Base-by-base conservation (phyloP, 192 early-diverging fungal species). In the Coemansia sp. region DNA sequence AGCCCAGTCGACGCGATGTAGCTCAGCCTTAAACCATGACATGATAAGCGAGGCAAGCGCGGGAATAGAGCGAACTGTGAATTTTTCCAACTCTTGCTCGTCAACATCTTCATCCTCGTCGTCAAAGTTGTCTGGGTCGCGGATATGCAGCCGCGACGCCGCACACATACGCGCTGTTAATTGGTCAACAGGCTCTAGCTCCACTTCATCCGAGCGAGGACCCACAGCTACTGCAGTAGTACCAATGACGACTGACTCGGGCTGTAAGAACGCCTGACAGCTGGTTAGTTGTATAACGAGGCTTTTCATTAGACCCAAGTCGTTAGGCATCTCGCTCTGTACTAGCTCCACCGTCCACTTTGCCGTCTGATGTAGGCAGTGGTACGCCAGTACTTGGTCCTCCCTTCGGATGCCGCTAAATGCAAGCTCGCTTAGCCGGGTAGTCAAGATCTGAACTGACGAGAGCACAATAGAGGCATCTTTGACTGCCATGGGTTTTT, bases 1-100 rank as follows among this genome's bases (percentile, higher is more conserved):
- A 0, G 67, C 70, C 78, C 78, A 80, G 50, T 80, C 69, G 1
- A 75, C 18, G 9, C 53, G 61, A 3, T 69, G 73, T 27, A 80
- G 69, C 62, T 80, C 78, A 3, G 41, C 9, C 34, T 47, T 64
- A 39, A 80, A 40, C 78, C 78, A 80, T 39, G 60, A 12, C 11
- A 60, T 47, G 39, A 72, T 30, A 1, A 44, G 22, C 0, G 58
- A 20, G 2, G 71, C 61, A 13, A 80, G 62, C 1, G 63, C 37
- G 5, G 78, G 73, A 11, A 80, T 38, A 5, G 67, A 72, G 4
- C 78, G 78, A 11, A 45, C 15, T 2, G 66, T 75, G 39, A 65
- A 69, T 8, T 64, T 44, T 0, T 61, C 59, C 24, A 80, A 59
- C 39, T 74, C 64, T 0, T 61, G 65, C 38, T 70, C 72, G 12